Conservation (phyloP, 2,329 filamentous ascomycete genomes). For the Colletotrichum lupini region DNA sequence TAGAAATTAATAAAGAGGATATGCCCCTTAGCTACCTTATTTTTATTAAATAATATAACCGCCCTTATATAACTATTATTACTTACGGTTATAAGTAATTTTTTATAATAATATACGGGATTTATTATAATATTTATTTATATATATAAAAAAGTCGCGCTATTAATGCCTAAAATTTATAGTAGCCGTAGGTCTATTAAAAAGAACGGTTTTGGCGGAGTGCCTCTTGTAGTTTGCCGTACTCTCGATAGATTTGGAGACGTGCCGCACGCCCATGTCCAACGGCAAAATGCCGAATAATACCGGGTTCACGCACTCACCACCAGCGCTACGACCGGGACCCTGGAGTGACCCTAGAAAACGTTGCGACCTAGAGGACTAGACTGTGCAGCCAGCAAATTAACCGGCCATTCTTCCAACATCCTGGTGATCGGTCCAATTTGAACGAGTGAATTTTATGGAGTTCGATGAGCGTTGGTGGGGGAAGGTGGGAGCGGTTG, state of each 20-base stretch:
- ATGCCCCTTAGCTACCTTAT: too few species aligned
- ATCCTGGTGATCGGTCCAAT: conserved; percentile 1
- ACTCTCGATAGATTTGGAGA: conserved; percentile 25
- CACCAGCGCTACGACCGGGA: conserved; percentile 2
- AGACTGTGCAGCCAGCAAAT: conserved; percentile 11
- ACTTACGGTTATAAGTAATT: too few species aligned
- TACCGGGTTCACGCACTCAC: conserved; percentile 8
- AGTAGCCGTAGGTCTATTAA: too few species aligned
- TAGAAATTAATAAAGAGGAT: too few species aligned
- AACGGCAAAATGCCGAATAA: conserved; percentile 10
- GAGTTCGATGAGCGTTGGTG: conserved; percentile 13
- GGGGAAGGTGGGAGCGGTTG: conserved; percentile 16
- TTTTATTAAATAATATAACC: too few species aligned
- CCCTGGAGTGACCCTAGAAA: conserved; percentile 21
- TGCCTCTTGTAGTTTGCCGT: too few species aligned
- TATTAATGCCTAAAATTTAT: too few species aligned
- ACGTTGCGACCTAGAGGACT: neutral
- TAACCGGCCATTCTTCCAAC: conserved; percentile 32
- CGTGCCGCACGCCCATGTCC: neutral
- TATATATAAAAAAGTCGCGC: too few species aligned
- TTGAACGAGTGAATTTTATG: conserved; percentile 3
- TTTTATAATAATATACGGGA: too few species aligned
- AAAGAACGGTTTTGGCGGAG: too few species aligned
- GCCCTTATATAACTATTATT: too few species aligned
- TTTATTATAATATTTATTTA: too few species aligned